Percentiles rank a stretch among this genome's conserved stretches.
phyloP scores from a whole-genome alignment of 495 filamentous ascomycete genomes.

The Tuber magnatum region DNA sequence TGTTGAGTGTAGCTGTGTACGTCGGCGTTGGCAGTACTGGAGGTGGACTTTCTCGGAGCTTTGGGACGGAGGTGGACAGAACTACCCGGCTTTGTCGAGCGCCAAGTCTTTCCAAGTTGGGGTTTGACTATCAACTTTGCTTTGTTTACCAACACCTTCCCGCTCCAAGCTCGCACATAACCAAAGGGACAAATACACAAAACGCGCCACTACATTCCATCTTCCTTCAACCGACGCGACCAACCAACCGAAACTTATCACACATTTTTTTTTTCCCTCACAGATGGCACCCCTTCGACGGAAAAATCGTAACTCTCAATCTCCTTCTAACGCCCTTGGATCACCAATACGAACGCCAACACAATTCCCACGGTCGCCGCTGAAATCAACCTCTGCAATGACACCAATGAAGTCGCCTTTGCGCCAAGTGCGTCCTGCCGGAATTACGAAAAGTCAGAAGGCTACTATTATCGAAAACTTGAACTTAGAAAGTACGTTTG shows the following conservation, averaged over 20 bases:
- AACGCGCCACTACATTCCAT: background rate
- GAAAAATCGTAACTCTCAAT: slow-evolving; percentile 57
- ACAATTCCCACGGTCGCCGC: slow-evolving; percentile 25
- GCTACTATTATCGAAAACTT: slow-evolving; percentile 86
- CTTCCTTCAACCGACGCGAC: slow-evolving; percentile 7
- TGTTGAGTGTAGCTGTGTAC: background rate
- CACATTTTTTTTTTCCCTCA: background rate
- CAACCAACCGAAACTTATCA: background rate
- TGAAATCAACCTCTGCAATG: slow-evolving; percentile 11
- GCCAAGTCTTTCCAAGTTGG: background rate
- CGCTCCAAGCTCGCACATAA: background rate
- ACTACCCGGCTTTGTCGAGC: background rate
- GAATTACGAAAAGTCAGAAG: slow-evolving; percentile 71
- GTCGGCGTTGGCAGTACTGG: background rate
- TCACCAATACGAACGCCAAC: slow-evolving; percentile 18
- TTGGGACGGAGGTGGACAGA: background rate
- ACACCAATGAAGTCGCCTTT: slow-evolving; percentile 38
- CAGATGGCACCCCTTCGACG: slow-evolving; percentile 52
- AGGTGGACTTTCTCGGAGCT: background rate
- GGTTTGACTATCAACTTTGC: slow-evolving; percentile 1
- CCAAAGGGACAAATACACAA: background rate
- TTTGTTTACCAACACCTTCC: background rate
- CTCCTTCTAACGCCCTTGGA: slow-evolving; percentile 23
- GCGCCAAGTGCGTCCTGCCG: slow-evolving; percentile 41
- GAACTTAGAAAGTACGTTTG: slow-evolving; percentile 74